Conservation (phyloP, 345 rosid genomes). For the Linum usitatissimum region DNA sequence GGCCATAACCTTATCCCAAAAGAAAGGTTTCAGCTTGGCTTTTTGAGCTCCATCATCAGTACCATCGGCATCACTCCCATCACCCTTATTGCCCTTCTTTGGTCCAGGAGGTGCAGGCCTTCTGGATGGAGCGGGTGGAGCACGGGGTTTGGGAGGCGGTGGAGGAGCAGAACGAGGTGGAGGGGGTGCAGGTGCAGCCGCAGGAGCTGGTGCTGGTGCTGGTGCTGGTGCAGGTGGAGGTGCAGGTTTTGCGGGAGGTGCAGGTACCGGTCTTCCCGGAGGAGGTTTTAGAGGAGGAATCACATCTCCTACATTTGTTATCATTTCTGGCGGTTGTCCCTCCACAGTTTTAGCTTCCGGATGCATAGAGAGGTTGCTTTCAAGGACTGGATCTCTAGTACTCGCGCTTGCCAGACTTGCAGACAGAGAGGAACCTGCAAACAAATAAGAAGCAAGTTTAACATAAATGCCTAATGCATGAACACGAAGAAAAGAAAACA, state of each 20-base stretch:
- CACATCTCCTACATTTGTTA: slow-evolving; percentile 2
- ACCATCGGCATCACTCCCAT: slow-evolving; percentile 3
- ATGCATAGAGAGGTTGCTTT: slow-evolving; percentile 3
- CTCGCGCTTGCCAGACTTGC: slow-evolving; percentile 6
- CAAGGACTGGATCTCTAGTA: not conserved
- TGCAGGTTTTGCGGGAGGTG: not conserved
- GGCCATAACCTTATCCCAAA: slow-evolving; percentile 25
- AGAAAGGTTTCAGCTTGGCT: slow-evolving; percentile 22
- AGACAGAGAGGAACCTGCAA: slow-evolving; percentile 19
- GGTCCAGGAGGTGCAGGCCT: slow-evolving; percentile 13
- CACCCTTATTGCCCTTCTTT: slow-evolving; percentile 1
- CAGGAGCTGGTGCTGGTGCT: not conserved
- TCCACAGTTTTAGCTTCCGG: slow-evolving; percentile 1
- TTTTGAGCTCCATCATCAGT: slow-evolving; percentile 7
- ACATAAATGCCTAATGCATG: too few relatives aligned
- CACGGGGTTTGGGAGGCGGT: slow-evolving; percentile 11
- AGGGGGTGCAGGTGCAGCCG: slow-evolving; percentile 8
- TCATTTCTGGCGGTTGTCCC: not conserved
- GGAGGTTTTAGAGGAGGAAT: slow-evolving; percentile 17
- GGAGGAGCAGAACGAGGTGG: slow-evolving; percentile 11
- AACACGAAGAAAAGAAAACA: not conserved
- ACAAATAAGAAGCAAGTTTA: not conserved
- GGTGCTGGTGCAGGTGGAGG: slow-evolving; percentile 13
- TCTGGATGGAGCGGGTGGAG: slow-evolving; percentile 15
- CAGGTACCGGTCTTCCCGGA: slow-evolving; percentile 12